Evolutionary conservation across 768 basidiomycete genomes (phyloP), one percentile per base, ranked within the genome.

Genomic region (Termitomyces sp.): DNA sequence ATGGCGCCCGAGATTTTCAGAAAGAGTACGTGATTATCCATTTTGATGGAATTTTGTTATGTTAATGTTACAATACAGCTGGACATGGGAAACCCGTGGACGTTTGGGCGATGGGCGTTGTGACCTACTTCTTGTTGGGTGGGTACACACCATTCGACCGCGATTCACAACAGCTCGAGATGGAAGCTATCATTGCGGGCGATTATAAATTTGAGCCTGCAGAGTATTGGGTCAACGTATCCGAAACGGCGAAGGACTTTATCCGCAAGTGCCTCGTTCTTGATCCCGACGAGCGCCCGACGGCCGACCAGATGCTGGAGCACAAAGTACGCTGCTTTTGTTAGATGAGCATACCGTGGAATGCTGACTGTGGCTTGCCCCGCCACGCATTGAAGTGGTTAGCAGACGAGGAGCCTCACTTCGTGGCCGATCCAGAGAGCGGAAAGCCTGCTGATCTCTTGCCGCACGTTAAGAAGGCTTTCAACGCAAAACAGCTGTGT

Each of bases 101-200:
- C 66, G 75, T 96, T 55, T 95, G 94, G 95, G 94, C 96, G 1
- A 95, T 98, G 84, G 96, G 96, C 39, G 96, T 99, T 50, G 95
- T 99, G 71, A 91, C 96, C 13, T 98, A 98, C 75, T 97, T 97
- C 86, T 77, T 98, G 4, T 86, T 98, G 29, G 74, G 76, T 66
- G 89, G 92, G 2, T 95, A 98, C 76, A 99, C 97, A 5, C 97
- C 97, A 1, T 99, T 99, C 69, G 95, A 98, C 70, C 86, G 93
- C 26, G 95, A 98, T 58, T 85, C 81, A 2, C 89, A 89, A 66
- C 83, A 83, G 65, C 84, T 86, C 62, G 96, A 98, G 75, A 95
- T 94, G 88, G 87, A 96, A 66, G 96, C 96, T 34, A 98, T 98
- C 76, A 86, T 94, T 50, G 82, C 83, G 0, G 94, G 93, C 7